These are phyloP conservation scores for Westerdykella sp. DNA, from an alignment of 2,329 filamentous ascomycete species.

Conservation along the genomic window DNA sequence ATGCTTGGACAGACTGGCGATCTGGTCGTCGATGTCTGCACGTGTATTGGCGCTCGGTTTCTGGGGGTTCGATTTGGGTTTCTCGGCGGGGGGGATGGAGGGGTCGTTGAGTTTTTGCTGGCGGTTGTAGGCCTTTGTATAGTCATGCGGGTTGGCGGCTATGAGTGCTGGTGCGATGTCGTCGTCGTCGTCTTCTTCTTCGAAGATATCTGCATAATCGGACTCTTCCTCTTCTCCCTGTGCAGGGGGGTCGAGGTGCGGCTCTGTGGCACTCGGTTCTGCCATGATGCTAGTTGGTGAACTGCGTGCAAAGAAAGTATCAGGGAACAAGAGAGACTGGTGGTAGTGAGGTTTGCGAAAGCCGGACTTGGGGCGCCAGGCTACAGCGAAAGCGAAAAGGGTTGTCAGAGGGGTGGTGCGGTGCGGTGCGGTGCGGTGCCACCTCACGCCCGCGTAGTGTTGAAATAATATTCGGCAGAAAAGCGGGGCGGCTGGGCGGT, in stretches of 20 bases:
- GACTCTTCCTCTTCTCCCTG: conserved; percentile 50
- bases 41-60: conserved; percentile 69
- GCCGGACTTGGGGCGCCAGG: not conserved
- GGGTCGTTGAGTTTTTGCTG: conserved; percentile 62
- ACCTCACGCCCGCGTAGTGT: not conserved
- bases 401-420: no score
- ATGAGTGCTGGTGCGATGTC: conserved; percentile 52
- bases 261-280: no score
- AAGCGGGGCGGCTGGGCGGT: not conserved
- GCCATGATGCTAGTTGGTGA: not conserved
- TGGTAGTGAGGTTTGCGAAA: not conserved
- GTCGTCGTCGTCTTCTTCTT: conserved; percentile 48
- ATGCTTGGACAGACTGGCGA: conserved; percentile 76
- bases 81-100: conserved; percentile 45
- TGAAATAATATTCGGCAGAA: not conserved
- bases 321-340: not conserved
- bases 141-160: conserved; percentile 56
- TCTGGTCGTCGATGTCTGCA: conserved; percentile 78
- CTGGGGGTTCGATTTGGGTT: conserved; percentile 69
- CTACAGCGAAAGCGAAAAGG: no score
- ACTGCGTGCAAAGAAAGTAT: not conserved
- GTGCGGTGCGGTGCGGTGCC: no score
- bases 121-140: conserved; percentile 84
- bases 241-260: no score
- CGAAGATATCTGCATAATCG: conserved; percentile 59